phyloP scores from a whole-genome alignment of 2,329 filamentous ascomycete species.

The Fusarium caatingaense region DNA sequence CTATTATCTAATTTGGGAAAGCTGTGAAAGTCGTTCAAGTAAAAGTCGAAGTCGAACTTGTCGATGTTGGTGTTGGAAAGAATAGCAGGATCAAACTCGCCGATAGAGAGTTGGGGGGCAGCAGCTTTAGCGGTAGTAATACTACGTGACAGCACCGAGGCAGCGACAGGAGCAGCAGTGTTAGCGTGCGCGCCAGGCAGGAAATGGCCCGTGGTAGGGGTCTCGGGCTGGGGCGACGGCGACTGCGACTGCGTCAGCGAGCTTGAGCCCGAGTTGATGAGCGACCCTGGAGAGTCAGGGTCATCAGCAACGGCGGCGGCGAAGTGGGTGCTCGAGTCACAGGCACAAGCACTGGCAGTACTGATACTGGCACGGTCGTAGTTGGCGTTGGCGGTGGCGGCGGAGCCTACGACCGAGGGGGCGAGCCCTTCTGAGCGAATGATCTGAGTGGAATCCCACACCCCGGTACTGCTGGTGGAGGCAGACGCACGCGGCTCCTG shows the following conservation, averaged over 20 bases:
- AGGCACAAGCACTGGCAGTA: slow-evolving; percentile 18
- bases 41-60: slow-evolving; percentile 16
- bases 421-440: slow-evolving; percentile 40
- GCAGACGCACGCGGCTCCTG: slow-evolving; percentile 38
- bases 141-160: slow-evolving; percentile 41
- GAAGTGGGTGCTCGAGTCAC: slow-evolving; percentile 44
- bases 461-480: slow-evolving; percentile 36
- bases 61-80: slow-evolving; percentile 50
- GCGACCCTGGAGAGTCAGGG: slow-evolving; percentile 51
- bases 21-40: background rate
- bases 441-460: slow-evolving; percentile 29
- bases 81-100: slow-evolving; percentile 34
- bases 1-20: background rate
- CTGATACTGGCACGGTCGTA: slow-evolving; percentile 24
- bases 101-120: slow-evolving; percentile 37
- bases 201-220: slow-evolving; percentile 47
- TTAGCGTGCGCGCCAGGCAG: slow-evolving; percentile 46
- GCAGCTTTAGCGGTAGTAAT: slow-evolving; percentile 42
- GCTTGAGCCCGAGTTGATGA: slow-evolving; percentile 50
- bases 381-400: slow-evolving; percentile 43
- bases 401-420: slow-evolving; percentile 39
- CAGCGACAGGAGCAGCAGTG: slow-evolving; percentile 42
- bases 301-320: slow-evolving; percentile 43
- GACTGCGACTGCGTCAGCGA: slow-evolving; percentile 53
- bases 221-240: slow-evolving; percentile 52